Conservation (phyloP, 139 green algal species). For the Chlamydomonas eustigma region DNA sequence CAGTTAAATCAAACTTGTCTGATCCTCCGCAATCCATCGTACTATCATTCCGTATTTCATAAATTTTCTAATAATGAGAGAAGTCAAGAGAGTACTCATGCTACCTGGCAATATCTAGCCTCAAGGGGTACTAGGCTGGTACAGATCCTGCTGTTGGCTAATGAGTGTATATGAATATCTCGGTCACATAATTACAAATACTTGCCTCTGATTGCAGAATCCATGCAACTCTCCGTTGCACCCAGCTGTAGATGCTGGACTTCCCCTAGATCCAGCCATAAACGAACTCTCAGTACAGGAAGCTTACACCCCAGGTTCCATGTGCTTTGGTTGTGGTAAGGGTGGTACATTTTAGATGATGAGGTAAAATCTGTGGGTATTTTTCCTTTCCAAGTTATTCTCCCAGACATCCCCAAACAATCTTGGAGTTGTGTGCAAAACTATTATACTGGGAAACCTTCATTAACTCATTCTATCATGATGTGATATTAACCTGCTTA, state of each 20-base stretch:
- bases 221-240: constrained; percentile 72
- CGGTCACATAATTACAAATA: neutral
- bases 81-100: neutral
- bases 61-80: neutral
- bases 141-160: neutral
- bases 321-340: constrained; percentile 77
- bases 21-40: too few relatives aligned
- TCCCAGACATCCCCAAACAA: too few relatives aligned
- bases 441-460: too few relatives aligned
- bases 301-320: constrained; percentile 61
- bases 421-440: too few relatives aligned
- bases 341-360: too few relatives aligned
- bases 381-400: too few relatives aligned
- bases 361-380: too few relatives aligned
- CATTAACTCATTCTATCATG: too few relatives aligned
- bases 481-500: too few relatives aligned
- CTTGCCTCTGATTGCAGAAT: too few relatives aligned
- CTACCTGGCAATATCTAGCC: neutral
- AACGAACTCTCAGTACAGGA: constrained; percentile 61
- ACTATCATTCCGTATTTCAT: neutral
- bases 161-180: too few relatives aligned
- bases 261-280: constrained; percentile 31
- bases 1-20: too few relatives aligned
- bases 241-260: constrained; percentile 51
- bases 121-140: neutral